These are phyloP conservation scores for Sonneratia alba DNA, from an alignment of 345 rosid species.

Conservation along the genomic window DNA sequence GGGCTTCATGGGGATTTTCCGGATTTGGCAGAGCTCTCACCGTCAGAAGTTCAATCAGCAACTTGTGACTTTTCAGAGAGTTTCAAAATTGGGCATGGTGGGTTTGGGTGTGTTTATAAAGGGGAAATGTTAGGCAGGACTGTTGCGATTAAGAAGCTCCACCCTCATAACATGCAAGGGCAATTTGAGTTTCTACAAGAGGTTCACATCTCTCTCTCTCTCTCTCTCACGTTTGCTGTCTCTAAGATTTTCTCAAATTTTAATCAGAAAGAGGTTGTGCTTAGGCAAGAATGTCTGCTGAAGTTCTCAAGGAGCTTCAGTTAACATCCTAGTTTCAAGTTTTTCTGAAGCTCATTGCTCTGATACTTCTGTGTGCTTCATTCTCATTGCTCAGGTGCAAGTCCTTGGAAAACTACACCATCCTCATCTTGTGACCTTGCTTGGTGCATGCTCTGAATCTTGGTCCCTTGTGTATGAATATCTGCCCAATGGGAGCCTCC, in stretches of 20 bases:
- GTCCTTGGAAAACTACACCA: conserved; percentile 60
- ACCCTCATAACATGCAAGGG: conserved; percentile 57
- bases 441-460: conserved; percentile 64
- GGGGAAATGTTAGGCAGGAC: conserved; percentile 84
- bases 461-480: conserved; percentile 60
- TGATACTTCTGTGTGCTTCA: background rate
- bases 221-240: background rate
- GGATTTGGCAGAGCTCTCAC: conserved; percentile 46
- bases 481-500: conserved; percentile 62
- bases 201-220: conserved; percentile 21
- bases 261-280: background rate
- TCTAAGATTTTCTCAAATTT: background rate
- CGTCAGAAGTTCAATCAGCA: conserved; percentile 48
- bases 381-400: conserved; percentile 32
- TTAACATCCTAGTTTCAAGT: background rate
- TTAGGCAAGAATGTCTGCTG: background rate
- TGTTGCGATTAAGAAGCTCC: conserved; percentile 54
- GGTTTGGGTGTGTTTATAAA: conserved; percentile 59
- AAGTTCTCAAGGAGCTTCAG: background rate
- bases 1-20: conserved; percentile 45
- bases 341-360: background rate
- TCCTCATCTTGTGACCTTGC: conserved; percentile 61
- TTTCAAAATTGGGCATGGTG: conserved; percentile 59
- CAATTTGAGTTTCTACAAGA: conserved; percentile 59
- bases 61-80: conserved; percentile 71